Conservation (phyloP, 805 yeast species). For the Ogataea methylovora region DNA sequence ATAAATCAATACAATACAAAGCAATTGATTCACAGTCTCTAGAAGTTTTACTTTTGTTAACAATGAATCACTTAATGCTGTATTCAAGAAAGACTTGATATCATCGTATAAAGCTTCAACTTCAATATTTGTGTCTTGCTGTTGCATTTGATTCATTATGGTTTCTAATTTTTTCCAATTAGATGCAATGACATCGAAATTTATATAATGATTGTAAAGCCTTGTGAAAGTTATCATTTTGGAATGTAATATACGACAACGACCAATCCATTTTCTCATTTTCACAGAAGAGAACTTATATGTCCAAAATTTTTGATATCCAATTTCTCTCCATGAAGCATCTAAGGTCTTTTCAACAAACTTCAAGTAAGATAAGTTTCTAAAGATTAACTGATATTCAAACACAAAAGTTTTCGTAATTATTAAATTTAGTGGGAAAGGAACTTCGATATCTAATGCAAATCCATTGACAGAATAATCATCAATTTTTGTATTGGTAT, state of each 20-base stretch:
- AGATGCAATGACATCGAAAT: constrained; percentile 50
- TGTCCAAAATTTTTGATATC: constrained; percentile 61
- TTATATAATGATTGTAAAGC: constrained; percentile 47
- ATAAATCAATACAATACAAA: constrained; percentile 40
- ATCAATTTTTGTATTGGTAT: constrained; percentile 26
- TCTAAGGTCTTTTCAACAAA: constrained; percentile 53
- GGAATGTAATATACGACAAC: constrained; percentile 47
- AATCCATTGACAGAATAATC: constrained; percentile 42
- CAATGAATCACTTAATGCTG: constrained; percentile 57
- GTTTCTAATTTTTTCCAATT: constrained; percentile 38
- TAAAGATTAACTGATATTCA: constrained; percentile 74
- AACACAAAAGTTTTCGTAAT: constrained; percentile 61
- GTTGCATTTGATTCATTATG: constrained; percentile 16
- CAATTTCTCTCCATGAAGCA: constrained; percentile 66
- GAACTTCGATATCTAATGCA: constrained; percentile 53
- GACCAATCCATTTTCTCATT: constrained; percentile 45
- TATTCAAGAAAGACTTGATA: constrained; percentile 52
- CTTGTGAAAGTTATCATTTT: constrained; percentile 51
- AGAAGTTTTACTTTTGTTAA: constrained; percentile 52
- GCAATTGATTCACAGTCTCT: constrained; percentile 34
- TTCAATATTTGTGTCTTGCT: constrained; percentile 7
- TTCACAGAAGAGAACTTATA: constrained; percentile 34
- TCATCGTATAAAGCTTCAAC: constrained; percentile 37
- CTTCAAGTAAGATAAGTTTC: constrained; percentile 60
- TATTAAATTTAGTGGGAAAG: constrained; percentile 81